A percentile compares a stretch with the other conserved stretches of the same genome.
These are phyloP conservation scores for Borovskyia barvae DNA, from an alignment of 208 protist species.

Conservation along the genomic window DNA sequence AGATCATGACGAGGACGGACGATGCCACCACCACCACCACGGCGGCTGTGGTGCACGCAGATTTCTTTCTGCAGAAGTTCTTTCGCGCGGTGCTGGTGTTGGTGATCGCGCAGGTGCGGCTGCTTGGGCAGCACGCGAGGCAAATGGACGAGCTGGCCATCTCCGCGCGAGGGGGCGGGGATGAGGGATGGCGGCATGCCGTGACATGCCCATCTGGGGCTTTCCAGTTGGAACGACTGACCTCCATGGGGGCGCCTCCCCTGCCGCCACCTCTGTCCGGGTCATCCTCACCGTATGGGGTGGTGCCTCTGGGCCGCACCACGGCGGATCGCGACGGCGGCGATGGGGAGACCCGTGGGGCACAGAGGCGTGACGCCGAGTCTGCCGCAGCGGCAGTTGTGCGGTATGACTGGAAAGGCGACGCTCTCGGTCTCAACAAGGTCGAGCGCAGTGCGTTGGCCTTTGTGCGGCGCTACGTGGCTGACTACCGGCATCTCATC, in stretches of 20 bases:
- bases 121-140: conserved; percentile 22
- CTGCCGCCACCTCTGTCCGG: no score
- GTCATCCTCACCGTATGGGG: no score
- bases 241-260: no score
- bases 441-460: conserved; percentile 42
- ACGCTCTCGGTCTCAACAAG: conserved; percentile 13
- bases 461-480: conserved; percentile 42
- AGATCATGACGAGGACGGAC: neutral
- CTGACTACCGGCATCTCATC: conserved; percentile 38
- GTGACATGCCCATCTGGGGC: conserved; percentile 3
- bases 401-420: no score
- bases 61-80: conserved; percentile 54
- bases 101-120: conserved; percentile 48
- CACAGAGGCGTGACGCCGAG: no score
- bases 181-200: conserved; percentile 14
- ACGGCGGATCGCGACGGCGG: no score
- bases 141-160: conserved; percentile 5
- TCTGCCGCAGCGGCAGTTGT: neutral
- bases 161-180: no score
- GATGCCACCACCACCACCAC: conserved; percentile 2
- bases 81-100: conserved; percentile 52
- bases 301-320: no score
- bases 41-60: conserved; percentile 11
- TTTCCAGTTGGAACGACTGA: conserved; percentile 5
- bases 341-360: no score